phyloP scores from a whole-genome alignment of 371 early-diverging fungal species.

The Mucor mucedo region DNA sequence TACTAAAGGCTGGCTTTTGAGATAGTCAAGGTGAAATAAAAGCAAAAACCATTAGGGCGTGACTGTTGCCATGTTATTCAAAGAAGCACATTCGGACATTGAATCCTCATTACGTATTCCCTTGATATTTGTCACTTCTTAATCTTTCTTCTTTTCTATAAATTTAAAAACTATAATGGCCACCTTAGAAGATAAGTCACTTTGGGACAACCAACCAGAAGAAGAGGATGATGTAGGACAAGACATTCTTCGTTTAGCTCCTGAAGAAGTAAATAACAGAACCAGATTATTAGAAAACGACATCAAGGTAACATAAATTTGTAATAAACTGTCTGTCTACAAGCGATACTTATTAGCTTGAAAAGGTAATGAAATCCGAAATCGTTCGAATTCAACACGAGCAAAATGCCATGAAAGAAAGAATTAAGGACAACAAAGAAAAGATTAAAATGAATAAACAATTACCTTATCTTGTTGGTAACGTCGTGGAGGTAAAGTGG shows the following conservation, averaged over 20 bases:
- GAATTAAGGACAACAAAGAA: constrained; percentile 98
- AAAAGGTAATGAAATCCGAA: constrained; percentile 91
- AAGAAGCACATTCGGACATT: background rate
- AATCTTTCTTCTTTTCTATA: constrained; percentile 1
- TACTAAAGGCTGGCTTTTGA: no score
- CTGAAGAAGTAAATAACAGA: constrained; percentile 92
- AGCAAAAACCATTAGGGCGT: background rate
- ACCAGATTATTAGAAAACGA: constrained; percentile 95
- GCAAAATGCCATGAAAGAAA: constrained; percentile 86
- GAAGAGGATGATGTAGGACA: constrained; percentile 79
- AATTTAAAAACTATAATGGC: constrained; percentile 42
- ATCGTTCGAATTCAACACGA: constrained; percentile 87
- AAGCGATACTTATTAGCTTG: background rate
- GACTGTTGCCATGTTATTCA: no score
- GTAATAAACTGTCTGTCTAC: background rate
- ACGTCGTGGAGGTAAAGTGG: constrained; percentile 92
- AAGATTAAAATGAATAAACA: constrained; percentile 99
- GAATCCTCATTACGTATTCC: constrained; percentile 3
- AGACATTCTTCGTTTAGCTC: constrained; percentile 87
- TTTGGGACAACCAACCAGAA: constrained; percentile 65
- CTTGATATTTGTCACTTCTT: constrained; percentile 1
- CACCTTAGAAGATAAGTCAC: constrained; percentile 71
- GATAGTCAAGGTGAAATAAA: no score
- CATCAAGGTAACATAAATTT: constrained; percentile 75
- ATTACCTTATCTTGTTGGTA: constrained; percentile 98